Evolutionary conservation across 768 basidiomycete species (phyloP).

Genomic region (Scleroderma citrinum): DNA sequence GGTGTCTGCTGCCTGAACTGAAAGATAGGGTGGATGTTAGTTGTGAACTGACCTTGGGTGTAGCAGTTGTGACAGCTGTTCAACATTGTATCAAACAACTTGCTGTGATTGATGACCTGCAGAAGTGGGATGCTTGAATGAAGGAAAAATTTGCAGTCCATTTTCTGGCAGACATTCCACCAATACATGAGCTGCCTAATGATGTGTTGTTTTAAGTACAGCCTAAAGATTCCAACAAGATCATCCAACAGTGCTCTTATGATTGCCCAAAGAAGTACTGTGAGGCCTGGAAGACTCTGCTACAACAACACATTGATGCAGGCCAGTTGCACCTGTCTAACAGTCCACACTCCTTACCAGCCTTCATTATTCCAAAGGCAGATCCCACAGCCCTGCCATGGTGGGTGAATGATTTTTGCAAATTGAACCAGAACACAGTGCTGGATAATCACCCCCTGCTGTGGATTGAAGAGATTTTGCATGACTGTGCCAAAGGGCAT

Average conservation of each 20-base stretch:
- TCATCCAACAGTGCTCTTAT: slow-evolving; percentile 22
- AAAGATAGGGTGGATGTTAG: not conserved
- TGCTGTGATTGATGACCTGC: not conserved
- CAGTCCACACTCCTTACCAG: slow-evolving; percentile 26
- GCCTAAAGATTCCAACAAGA: not conserved
- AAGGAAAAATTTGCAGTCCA: not conserved
- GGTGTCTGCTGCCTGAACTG: not conserved
- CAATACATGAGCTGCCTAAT: not conserved
- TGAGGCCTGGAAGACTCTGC: slow-evolving; percentile 28
- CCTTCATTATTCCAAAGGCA: slow-evolving; percentile 6
- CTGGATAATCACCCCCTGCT: slow-evolving; percentile 17
- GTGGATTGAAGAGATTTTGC: slow-evolving; percentile 12
- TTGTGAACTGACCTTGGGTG: not conserved
- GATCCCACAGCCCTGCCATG: slow-evolving; percentile 3
- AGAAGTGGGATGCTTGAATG: not conserved
- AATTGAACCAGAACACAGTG: slow-evolving; percentile 9
- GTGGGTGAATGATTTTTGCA: slow-evolving; percentile 3
- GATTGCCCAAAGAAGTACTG: slow-evolving; percentile 28
- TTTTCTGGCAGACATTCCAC: slow-evolving; percentile 1
- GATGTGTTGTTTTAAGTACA: not conserved
- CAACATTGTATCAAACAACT: not conserved
- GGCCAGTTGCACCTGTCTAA: slow-evolving; percentile 28
- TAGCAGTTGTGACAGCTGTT: not conserved
- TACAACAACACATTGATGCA: slow-evolving; percentile 30
- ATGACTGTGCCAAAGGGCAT: slow-evolving; percentile 17